Percentiles rank a stretch among this genome's conserved stretches.
Conservation (phyloP, 2,329 filamentous ascomycete genomes). For the Endoconidiophora polonica region DNA sequence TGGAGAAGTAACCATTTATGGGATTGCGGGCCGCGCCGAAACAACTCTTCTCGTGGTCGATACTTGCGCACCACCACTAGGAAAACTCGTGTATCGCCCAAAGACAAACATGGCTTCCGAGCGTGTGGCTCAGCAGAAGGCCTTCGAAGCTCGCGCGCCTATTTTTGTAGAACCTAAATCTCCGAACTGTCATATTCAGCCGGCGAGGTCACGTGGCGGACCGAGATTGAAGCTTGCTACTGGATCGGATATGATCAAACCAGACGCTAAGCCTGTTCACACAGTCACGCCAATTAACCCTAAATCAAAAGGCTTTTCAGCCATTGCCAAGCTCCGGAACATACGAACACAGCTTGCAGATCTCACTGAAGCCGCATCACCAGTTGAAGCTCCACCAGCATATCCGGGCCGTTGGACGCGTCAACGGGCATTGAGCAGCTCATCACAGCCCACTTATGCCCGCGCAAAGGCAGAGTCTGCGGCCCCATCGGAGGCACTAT, state of each 20-base stretch:
- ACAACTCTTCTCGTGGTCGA: conserved; percentile 53
- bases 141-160: background rate
- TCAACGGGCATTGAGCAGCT: no score
- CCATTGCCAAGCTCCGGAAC: no score
- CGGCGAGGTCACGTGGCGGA: background rate
- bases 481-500: no score
- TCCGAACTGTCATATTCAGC: background rate
- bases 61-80: conserved; percentile 29
- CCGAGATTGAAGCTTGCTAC: background rate
- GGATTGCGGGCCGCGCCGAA: conserved; percentile 50
- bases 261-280: background rate
- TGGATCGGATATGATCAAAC: background rate
- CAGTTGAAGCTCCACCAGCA: no score
- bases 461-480: no score
- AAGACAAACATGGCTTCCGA: conserved; percentile 11
- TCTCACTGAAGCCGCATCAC: no score
- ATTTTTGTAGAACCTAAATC: background rate
- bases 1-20: conserved; percentile 52
- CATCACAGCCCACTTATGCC: no score
- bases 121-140: background rate
- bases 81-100: conserved; percentile 26
- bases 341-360: no score
- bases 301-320: background rate
- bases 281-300: conserved; percentile 2
- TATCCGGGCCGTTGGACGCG: no score